Evolutionary conservation across 768 basidiomycete species (phyloP).

Genomic region (Krasilnikovozyma curviuscula): DNA sequence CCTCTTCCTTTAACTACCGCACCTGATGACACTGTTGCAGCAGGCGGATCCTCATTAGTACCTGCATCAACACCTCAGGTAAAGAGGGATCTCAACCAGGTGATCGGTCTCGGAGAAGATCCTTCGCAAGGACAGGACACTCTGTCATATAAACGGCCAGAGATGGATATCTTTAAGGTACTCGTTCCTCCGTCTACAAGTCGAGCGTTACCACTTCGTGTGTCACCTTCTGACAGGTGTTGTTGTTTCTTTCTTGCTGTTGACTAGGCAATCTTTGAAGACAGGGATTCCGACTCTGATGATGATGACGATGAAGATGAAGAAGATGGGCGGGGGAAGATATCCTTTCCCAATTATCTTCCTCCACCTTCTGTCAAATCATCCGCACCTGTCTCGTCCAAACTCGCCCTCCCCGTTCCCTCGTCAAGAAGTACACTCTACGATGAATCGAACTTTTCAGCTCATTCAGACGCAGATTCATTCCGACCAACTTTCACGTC

Average conservation of each 20-base stretch:
- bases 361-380: slow-evolving; percentile 15
- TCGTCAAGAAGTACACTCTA: slow-evolving; percentile 19
- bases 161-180: slow-evolving; percentile 81
- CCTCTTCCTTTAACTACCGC: too few relatives aligned
- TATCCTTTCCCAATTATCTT: background rate
- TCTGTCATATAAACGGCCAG: slow-evolving; percentile 61
- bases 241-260: background rate
- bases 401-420: background rate
- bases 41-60: background rate
- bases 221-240: background rate
- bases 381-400: slow-evolving; percentile 6
- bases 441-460: slow-evolving; percentile 29
- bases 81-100: background rate
- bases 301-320: slow-evolving; percentile 37
- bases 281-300: slow-evolving; percentile 48
- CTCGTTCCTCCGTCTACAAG: background rate
- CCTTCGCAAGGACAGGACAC: background rate
- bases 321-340: slow-evolving; percentile 11
- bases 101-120: background rate
- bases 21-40: background rate
- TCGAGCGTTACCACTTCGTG: too few relatives aligned
- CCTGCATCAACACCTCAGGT: background rate
- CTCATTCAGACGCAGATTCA: slow-evolving; percentile 29
- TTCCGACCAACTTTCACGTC: slow-evolving; percentile 76
- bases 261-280: slow-evolving; percentile 58